Conservation (phyloP, 352 stramenopile genomes). For the Blastocystis sp. region DNA sequence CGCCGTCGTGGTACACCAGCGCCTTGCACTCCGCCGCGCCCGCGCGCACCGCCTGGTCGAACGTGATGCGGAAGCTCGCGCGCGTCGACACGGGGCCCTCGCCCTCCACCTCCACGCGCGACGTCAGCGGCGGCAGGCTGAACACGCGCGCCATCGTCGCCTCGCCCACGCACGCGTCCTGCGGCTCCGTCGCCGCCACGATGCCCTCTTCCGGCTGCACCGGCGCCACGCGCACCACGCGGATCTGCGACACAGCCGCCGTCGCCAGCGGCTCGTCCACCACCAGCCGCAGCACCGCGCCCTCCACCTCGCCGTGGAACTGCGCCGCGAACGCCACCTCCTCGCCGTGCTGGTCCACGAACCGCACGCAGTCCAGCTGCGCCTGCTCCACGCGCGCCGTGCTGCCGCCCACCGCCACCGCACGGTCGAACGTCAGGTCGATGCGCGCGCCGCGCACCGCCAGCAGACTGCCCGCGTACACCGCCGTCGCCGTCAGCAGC, state of each 20-base stretch:
- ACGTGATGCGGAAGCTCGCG: conserved; percentile 19
- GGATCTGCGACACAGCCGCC: not conserved
- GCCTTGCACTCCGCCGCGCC: not conserved
- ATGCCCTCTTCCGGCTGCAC: conserved; percentile 23
- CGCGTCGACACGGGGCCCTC: not conserved
- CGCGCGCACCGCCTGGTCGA: not conserved
- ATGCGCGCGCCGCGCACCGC: not conserved
- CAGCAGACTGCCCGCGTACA: conserved; percentile 34
- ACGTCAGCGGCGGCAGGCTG: not conserved
- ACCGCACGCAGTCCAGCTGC: not conserved
- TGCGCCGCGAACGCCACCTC: not conserved
- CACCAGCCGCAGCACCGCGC: not conserved
- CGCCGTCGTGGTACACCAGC: conserved; percentile 10
- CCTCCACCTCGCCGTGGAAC: conserved; percentile 36
- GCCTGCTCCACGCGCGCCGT: not conserved
- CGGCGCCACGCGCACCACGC: not conserved
- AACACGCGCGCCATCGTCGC: conserved; percentile 5
- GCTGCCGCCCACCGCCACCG: not conserved
- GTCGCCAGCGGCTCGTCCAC: conserved; percentile 22
- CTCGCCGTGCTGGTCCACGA: not conserved
- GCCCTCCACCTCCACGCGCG: not conserved
- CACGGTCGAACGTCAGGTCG: conserved; percentile 36
- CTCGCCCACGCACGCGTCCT: conserved; percentile 13
- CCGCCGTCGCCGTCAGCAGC: conserved; percentile 16
- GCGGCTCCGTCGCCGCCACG: not conserved